phyloP scores from a whole-genome alignment of 2,329 filamentous ascomycete species.

The Plenodomus lindquistii region DNA sequence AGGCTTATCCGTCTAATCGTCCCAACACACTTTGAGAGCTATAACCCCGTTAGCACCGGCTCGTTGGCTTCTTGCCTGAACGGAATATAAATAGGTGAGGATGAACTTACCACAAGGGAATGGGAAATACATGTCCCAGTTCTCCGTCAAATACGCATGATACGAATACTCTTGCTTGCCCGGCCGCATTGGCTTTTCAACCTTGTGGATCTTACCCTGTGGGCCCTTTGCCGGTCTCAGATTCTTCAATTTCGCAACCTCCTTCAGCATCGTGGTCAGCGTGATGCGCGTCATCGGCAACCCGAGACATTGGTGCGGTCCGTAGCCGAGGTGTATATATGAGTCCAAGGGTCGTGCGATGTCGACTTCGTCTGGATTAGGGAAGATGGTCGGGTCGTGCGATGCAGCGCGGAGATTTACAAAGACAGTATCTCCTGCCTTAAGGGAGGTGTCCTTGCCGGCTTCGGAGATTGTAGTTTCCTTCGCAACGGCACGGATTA shows the following conservation, averaged over 20 bases:
- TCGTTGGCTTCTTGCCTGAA: no score
- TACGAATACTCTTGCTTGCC: conserved; percentile 40
- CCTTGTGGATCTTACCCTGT: conserved; percentile 50
- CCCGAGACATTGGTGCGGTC: conserved; percentile 50
- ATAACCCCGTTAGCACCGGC: conserved; percentile 10
- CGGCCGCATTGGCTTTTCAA: conserved; percentile 36
- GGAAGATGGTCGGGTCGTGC: conserved; percentile 47
- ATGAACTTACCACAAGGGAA: conserved; percentile 52
- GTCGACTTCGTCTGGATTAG: conserved; percentile 46
- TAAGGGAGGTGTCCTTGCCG: conserved; percentile 35
- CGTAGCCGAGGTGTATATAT: conserved; percentile 52
- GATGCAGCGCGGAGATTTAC: conserved; percentile 50
- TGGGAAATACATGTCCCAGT: conserved; percentile 52
- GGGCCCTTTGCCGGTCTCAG: conserved; percentile 46
- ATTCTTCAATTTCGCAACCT: conserved; percentile 46
- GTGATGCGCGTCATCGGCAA: conserved; percentile 49
- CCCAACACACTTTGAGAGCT: conserved; percentile 39
- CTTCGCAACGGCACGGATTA: conserved; percentile 43
- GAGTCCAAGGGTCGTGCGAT: conserved; percentile 44
- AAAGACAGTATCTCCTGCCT: conserved; percentile 46
- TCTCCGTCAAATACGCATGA: conserved; percentile 53
- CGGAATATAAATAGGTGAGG: not conserved
- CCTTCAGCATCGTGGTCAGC: conserved; percentile 52
- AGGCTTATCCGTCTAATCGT: conserved; percentile 16
- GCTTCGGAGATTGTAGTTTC: conserved; percentile 39